Conservation (phyloP, 805 yeast species). For the Danielozyma ontarioensis region DNA sequence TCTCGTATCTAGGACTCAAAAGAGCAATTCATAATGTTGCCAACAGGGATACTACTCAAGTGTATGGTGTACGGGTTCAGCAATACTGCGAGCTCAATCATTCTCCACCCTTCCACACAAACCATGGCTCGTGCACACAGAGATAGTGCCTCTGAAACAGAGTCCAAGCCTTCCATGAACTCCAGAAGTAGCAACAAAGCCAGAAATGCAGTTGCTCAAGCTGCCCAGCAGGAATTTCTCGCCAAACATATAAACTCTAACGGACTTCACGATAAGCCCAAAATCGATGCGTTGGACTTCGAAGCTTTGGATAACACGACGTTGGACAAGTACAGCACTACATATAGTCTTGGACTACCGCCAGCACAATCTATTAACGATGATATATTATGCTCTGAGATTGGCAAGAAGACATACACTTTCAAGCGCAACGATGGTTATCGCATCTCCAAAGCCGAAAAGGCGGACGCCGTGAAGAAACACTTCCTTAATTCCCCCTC, state of each 20-base stretch:
- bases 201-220: conserved; percentile 56
- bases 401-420: conserved; percentile 64
- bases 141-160: neutral
- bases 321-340: conserved; percentile 64
- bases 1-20: too few relatives aligned
- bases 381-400: conserved; percentile 58
- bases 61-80: too few relatives aligned
- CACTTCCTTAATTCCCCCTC: conserved; percentile 60
- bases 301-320: conserved; percentile 53
- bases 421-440: conserved; percentile 28
- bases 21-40: too few relatives aligned
- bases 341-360: conserved; percentile 52
- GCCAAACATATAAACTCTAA: conserved; percentile 69
- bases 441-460: conserved; percentile 53
- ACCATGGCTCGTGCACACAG: neutral
- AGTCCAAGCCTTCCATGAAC: neutral
- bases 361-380: conserved; percentile 66
- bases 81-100: too few relatives aligned
- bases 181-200: conserved; percentile 52
- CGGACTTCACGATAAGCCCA: conserved; percentile 57
- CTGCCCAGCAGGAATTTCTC: conserved; percentile 63
- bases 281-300: conserved; percentile 64
- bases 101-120: too few relatives aligned
- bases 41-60: too few relatives aligned
- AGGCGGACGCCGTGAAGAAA: conserved; percentile 55